Percentiles rank a stretch among this genome's conserved stretches.
These are phyloP conservation scores for Eudorina sp. DNA, from an alignment of 139 green algal genomes.

Conservation along the genomic window DNA sequence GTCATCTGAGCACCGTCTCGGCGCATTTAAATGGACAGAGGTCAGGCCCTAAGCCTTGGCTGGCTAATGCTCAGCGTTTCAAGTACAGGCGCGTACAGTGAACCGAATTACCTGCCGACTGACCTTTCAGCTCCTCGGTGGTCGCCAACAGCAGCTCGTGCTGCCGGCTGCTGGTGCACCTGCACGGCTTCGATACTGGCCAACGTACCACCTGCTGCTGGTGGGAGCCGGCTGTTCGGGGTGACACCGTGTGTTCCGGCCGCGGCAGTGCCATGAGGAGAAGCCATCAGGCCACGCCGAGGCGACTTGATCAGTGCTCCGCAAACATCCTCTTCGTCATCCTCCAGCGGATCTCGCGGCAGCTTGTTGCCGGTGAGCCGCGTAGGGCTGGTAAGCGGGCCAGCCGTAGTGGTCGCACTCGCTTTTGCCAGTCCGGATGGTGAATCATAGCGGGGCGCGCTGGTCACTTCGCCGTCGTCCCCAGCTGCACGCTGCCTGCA, in stretches of 20 bases:
- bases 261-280: background rate
- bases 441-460: slow-evolving; percentile 24
- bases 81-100: too few species aligned
- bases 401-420: background rate
- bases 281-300: background rate
- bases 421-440: background rate
- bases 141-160: background rate
- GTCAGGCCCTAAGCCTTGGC: too few species aligned
- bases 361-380: slow-evolving; percentile 33
- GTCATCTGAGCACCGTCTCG: too few species aligned
- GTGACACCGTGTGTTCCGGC: background rate
- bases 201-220: background rate
- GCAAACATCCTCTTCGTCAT: background rate
- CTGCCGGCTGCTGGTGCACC: background rate
- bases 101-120: background rate
- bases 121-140: background rate
- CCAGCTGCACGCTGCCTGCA: background rate
- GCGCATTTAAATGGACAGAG: too few species aligned
- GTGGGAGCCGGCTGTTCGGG: slow-evolving; percentile 2
- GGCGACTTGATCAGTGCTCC: slow-evolving; percentile 21
- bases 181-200: background rate
- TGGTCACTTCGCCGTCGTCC: slow-evolving; percentile 20
- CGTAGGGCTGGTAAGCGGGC: background rate
- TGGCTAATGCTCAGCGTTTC: too few species aligned
- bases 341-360: background rate